These are phyloP conservation scores for Lentinula lateritia DNA, from an alignment of 768 basidiomycete species.

Conservation along the genomic window DNA sequence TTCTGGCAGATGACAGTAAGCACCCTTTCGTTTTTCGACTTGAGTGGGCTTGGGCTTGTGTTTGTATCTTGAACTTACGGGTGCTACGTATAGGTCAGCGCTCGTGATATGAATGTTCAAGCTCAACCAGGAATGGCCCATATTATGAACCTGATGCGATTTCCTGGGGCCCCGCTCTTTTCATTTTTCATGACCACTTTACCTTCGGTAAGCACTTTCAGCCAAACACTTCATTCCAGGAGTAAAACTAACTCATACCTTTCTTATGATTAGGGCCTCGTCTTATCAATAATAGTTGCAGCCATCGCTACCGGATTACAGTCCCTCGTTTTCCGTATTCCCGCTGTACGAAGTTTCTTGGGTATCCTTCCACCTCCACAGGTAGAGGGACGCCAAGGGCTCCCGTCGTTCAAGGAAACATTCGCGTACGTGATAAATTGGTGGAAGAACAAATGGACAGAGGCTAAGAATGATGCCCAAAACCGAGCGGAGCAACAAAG, in stretches of 20 bases:
- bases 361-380: conserved; percentile 7
- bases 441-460: background rate
- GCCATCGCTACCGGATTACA: conserved; percentile 30
- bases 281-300: conserved; percentile 5
- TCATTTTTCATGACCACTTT: conserved; percentile 46
- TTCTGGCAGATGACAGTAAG: conserved; percentile 75
- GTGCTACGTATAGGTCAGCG: conserved; percentile 30
- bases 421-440: background rate
- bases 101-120: conserved; percentile 48
- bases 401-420: conserved; percentile 2
- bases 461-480: background rate
- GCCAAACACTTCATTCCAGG: background rate
- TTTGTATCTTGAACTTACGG: background rate
- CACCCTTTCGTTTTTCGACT: conserved; percentile 1
- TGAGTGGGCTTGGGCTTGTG: background rate
- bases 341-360: conserved; percentile 17
- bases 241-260: background rate
- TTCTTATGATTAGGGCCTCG: background rate
- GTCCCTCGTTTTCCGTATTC: conserved; percentile 25
- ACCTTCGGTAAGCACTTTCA: conserved; percentile 53
- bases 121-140: conserved; percentile 55
- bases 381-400: background rate
- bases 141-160: conserved; percentile 59
- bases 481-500: background rate
- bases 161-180: conserved; percentile 40